These are phyloP conservation scores for Candida jianshihensis DNA, from an alignment of 805 yeast species.

Conservation along the genomic window DNA sequence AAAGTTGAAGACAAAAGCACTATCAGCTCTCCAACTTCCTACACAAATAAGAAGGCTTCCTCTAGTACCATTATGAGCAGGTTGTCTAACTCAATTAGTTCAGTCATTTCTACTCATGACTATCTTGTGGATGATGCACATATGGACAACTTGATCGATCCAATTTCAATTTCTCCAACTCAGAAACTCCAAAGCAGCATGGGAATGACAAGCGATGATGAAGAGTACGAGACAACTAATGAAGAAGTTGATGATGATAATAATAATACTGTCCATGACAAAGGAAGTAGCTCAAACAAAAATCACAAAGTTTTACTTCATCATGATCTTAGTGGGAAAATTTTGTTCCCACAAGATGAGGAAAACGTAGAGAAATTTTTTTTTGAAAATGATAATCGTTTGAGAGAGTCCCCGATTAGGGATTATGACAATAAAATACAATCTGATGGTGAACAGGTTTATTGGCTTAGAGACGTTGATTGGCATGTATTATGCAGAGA, in stretches of 20 bases:
- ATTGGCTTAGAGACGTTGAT: conserved; percentile 58
- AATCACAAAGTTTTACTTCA: conserved; percentile 4
- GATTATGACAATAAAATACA: conserved; percentile 9
- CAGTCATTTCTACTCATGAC: conserved; percentile 6
- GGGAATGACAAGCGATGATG: conserved; percentile 5
- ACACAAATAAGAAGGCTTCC: neutral
- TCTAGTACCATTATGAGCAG: neutral
- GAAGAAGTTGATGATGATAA: neutral
- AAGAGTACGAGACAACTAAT: conserved; percentile 1
- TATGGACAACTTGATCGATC: conserved; percentile 2
- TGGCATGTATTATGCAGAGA: conserved; percentile 87
- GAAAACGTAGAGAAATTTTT: conserved; percentile 12
- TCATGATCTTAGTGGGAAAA: conserved; percentile 10
- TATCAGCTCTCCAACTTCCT: neutral
- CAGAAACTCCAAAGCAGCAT: neutral
- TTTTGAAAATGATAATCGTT: conserved; percentile 11
- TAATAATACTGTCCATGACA: neutral
- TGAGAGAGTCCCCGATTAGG: no score
- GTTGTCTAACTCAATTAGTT: conserved; percentile 7
- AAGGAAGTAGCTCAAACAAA: neutral
- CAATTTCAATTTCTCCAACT: neutral
- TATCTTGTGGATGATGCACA: conserved; percentile 1
- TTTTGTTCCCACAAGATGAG: conserved; percentile 11
- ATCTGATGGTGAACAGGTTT: conserved; percentile 3
- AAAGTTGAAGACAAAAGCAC: neutral